Base-by-base conservation (phyloP, 1,284 basidiomycete species). In the Ustilago xerochloae region DNA sequence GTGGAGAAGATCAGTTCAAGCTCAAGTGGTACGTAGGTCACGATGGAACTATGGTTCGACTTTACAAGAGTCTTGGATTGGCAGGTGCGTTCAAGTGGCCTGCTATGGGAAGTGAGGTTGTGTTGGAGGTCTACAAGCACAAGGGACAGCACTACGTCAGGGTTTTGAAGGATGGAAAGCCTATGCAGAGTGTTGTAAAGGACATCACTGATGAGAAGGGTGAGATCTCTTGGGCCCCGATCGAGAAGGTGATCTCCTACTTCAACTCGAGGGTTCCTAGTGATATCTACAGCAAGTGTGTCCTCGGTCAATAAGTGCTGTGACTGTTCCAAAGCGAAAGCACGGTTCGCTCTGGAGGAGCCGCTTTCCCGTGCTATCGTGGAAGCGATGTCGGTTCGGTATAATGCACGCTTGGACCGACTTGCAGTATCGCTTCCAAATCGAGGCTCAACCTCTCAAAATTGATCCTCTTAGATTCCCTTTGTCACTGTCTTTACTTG, bases 1-100 rank as follows among this genome's bases (percentile, higher is more conserved):
- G 16, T n/a, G 63, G 61, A 0, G 35, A 54, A 15, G 64, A 63
- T 29, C 48, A 38, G 22, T 30, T 55, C 47, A 77, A 77, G 56
- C 38, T 73, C 32, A 75, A 71, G 51, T 75, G 50, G 30, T 77
- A 66, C 51, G 56, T 78, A 20, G 77, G 77, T 22, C 77, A 78
- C 56, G 77, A 78, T 36, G 77, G 77, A 3, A 78, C 75, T 32
- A 78, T 78, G 77, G 77, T 78, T 0, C n/a, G 77, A 2, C 63
- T 78, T 4, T 67, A 77, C 63, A 76, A 77, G 63, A 51, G 51
- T 1, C 22, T 78, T 12, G 74, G 69, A 7, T 49, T 74, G 32
- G 55, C 53, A 6, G 73, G 61, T 5, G 29, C 35, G 16, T 70
- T 78, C 51, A 32, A 61, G 41, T 77, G 75, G 75, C 77, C 77